These are phyloP conservation scores for Tagetes patula DNA, from an alignment of 129 eudicot genomes.

Conservation along the genomic window DNA sequence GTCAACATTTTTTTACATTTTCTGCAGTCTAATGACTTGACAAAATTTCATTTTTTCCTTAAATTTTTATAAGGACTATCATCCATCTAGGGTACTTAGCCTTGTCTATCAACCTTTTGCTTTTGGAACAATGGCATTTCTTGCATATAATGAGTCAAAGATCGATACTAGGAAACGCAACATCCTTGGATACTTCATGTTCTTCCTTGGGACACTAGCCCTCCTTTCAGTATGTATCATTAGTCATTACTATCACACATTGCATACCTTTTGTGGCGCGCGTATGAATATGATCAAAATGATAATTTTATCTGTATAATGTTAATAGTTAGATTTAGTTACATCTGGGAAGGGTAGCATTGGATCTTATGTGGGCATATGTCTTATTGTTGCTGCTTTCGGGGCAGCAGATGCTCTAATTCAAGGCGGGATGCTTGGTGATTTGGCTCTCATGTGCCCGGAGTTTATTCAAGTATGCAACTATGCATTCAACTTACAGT, in stretches of 20 bases:
- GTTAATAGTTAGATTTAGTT: conserved; percentile 48
- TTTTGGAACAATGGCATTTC: conserved; percentile 47
- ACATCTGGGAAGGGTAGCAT: conserved; percentile 67
- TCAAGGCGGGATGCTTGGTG: conserved; percentile 84
- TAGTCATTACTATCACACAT: not conserved
- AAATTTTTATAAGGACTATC: conserved; percentile 42
- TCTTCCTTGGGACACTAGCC: conserved; percentile 40
- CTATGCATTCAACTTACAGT: not conserved
- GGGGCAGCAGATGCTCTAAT: conserved; percentile 79
- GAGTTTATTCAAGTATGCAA: conserved; percentile 62
- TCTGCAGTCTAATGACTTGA: not conserved
- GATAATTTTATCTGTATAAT: not conserved
- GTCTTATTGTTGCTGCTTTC: conserved; percentile 57
- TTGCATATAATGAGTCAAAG: conserved; percentile 50
- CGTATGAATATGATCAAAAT: not conserved
- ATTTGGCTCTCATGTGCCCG: conserved; percentile 74
- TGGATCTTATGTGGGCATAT: conserved; percentile 52
- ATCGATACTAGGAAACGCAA: conserved; percentile 53
- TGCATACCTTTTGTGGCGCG: not conserved
- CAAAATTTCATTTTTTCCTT: not conserved
- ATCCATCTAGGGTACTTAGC: conserved; percentile 65
- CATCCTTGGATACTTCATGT: conserved; percentile 47
- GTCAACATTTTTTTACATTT: conserved; percentile 11
- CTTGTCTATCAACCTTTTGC: conserved; percentile 72
- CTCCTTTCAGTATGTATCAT: conserved; percentile 45